A percentile compares a stretch with the other conserved stretches of the same genome.
phyloP scores from a whole-genome alignment of 306 rosid species.

The Notholithocarpus densiflorus region DNA sequence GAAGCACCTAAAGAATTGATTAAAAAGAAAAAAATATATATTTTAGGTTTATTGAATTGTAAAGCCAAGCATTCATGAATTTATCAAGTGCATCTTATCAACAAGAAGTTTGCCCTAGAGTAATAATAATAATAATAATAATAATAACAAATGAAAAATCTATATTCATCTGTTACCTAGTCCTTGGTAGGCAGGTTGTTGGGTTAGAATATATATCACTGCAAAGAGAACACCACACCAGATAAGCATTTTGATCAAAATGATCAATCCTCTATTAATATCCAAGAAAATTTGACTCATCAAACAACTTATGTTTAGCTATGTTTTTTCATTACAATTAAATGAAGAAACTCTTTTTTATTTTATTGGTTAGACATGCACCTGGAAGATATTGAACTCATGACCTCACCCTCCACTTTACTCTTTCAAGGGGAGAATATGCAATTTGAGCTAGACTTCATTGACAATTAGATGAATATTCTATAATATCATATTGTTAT shows the following conservation, averaged over 20 bases:
- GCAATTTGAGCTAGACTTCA: too few relatives aligned
- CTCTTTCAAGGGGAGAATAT: too few relatives aligned
- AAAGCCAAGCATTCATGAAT: slow-evolving; percentile 5
- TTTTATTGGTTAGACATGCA: too few relatives aligned
- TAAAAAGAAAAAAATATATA: background rate
- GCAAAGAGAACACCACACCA: slow-evolving; percentile 32
- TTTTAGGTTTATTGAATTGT: slow-evolving; percentile 12
- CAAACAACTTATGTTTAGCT: slow-evolving; percentile 1
- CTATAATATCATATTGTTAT: background rate
- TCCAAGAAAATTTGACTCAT: slow-evolving; percentile 10
- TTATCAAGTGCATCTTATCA: background rate
- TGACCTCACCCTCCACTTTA: too few relatives aligned
- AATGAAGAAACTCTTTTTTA: background rate
- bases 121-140: slow-evolving; percentile 2
- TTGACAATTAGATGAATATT: background rate
- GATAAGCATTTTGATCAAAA: slow-evolving; percentile 6
- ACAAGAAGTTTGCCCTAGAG: background rate
- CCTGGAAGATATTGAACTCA: too few relatives aligned
- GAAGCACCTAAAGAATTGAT: slow-evolving; percentile 45
- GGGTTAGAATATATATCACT: slow-evolving; percentile 70
- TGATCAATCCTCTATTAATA: slow-evolving; percentile 14
- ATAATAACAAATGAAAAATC: slow-evolving; percentile 1
- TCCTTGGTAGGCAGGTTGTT: slow-evolving; percentile 69
- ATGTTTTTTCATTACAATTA: slow-evolving; percentile 2
- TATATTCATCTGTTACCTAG: slow-evolving; percentile 51